These are phyloP conservation scores for Hibiscus tridactylites DNA, from an alignment of 345 rosid species.

Conservation along the genomic window DNA sequence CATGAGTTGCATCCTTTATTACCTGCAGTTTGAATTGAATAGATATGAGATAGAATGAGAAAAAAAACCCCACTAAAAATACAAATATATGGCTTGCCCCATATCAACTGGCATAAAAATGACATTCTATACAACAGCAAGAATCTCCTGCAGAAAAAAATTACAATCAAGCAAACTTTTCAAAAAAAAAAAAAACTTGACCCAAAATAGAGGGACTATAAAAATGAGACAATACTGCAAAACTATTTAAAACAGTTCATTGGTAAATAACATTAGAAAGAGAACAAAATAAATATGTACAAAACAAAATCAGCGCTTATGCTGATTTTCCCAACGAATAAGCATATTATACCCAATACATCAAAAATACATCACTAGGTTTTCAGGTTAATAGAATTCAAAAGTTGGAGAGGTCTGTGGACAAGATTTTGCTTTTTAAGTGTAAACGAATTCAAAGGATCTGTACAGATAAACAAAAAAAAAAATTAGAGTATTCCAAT, in stretches of 20 bases:
- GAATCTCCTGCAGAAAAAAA: neutral
- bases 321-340: neutral
- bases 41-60: constrained; percentile 6
- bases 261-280: neutral
- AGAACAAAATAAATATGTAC: neutral
- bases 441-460: neutral
- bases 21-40: constrained; percentile 39
- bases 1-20: constrained; percentile 77
- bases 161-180: neutral
- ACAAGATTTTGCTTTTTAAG: neutral
- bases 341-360: neutral
- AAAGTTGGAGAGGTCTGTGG: neutral
- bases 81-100: neutral
- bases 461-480: neutral
- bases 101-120: neutral
- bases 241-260: neutral
- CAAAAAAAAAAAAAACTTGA: neutral
- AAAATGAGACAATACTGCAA: neutral
- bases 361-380: neutral
- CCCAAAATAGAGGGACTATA: neutral
- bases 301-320: neutral
- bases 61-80: neutral
- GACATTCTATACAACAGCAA: neutral
- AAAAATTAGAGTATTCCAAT: neutral
- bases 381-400: neutral